Evolutionary conservation across 805 yeast species (phyloP).

Genomic region (Saturnispora besseyi): DNA sequence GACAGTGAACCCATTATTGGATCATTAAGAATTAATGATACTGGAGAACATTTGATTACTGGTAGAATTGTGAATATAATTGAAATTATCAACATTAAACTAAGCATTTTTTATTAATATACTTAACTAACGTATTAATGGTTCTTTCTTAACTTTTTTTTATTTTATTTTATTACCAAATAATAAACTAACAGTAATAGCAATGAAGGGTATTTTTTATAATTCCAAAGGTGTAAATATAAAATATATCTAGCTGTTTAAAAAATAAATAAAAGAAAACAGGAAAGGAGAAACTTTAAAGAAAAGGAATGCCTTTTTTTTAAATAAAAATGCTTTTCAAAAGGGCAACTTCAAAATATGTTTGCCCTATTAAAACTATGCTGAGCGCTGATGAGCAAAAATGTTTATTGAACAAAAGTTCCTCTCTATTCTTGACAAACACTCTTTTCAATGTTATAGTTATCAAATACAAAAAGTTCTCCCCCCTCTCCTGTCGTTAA

Average conservation of each 20-base stretch:
- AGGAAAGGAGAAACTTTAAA: not conserved
- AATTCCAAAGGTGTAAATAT: not conserved
- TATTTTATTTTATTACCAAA: not conserved
- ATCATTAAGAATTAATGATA: not conserved
- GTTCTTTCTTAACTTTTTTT: not conserved
- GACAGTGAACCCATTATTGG: not conserved
- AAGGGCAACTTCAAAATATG: not conserved
- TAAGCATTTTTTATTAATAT: not conserved
- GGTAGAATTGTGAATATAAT: not conserved
- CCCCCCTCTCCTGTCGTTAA: too few relatives aligned
- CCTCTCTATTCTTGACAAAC: too few relatives aligned
- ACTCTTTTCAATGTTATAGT: too few relatives aligned
- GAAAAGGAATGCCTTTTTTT: not conserved
- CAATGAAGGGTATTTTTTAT: not conserved
- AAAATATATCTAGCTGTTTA: not conserved
- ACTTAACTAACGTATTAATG: not conserved
- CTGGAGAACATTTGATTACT: not conserved
- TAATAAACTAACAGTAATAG: not conserved
- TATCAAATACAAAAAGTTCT: too few relatives aligned
- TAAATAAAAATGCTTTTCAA: not conserved
- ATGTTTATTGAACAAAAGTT: not conserved
- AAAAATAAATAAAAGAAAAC: not conserved
- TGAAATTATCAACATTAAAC: not conserved
- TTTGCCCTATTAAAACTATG: not conserved
- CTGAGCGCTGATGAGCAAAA: not conserved